These are phyloP conservation scores for Brassica hybrid DNA, from an alignment of 441 rosid species.

Conservation along the genomic window DNA sequence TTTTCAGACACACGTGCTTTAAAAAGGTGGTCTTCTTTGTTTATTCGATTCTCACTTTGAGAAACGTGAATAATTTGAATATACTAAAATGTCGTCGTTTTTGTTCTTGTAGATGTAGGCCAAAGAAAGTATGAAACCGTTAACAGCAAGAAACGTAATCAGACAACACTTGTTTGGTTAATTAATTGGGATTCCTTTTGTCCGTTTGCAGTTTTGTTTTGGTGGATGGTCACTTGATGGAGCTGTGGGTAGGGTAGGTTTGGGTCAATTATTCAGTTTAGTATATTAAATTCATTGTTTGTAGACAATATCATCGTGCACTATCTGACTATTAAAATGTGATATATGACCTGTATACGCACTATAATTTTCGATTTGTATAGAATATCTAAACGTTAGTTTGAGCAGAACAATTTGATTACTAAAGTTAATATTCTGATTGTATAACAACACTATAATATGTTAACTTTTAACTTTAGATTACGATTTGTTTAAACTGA, in stretches of 20 bases:
- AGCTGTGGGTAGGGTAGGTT: not conserved
- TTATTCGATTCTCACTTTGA: not conserved
- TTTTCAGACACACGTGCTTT: conserved; percentile 36
- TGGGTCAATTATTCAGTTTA: not conserved
- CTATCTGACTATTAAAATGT: not conserved
- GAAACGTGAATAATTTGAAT: not conserved
- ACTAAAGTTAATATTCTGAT: not conserved
- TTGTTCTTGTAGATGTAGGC: not conserved
- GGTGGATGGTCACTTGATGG: not conserved
- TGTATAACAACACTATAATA: not conserved
- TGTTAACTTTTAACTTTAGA: not conserved
- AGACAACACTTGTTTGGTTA: not conserved
- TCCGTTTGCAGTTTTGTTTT: not conserved
- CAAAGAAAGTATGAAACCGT: not conserved
- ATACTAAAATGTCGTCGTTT: not conserved
- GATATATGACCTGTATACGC: not conserved
- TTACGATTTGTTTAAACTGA: not conserved
- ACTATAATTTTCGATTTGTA: not conserved
- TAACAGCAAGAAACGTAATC: not conserved
- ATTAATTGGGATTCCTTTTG: not conserved
- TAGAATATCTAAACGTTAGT: not conserved
- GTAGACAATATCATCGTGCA: not conserved
- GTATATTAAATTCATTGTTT: not conserved
- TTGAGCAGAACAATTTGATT: not conserved
- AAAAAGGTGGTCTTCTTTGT: conserved; percentile 4